Evolutionary conservation across 2,329 filamentous ascomycete species (phyloP), one percentile per base, ranked within the genome.

Genomic region (Lachnellula suecica): DNA sequence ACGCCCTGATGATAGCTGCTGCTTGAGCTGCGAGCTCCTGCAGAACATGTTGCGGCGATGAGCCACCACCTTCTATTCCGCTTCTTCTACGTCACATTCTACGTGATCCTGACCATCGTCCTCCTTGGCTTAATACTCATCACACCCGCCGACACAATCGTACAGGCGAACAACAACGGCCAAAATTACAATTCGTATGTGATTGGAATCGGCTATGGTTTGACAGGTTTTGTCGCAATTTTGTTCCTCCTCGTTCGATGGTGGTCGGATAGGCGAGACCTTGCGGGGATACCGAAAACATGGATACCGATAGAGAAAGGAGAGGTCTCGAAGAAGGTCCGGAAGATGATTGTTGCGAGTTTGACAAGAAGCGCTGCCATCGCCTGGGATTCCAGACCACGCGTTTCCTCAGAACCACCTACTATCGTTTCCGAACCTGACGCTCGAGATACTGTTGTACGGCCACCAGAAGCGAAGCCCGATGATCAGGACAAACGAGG

Each of bases 271-370:
- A 84, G 89, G 57, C 88, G 81, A 42, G 84, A 89, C 8, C 79
- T 97, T 8, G 82, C 85, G 17, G 85, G 83, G 4, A 96, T 99
- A 53, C 94, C 94, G 1, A 94, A 93, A 69, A 76, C 83, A 49
- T 95, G 89, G 81, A 82, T 96, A 15, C 92, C 92, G 0, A 79
- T 96, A 57, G 90, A 94, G 62, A 89, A 90, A 67, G 88, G 87
- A 59, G 91, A 97, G 67, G 82, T 97, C 41, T 82, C 81, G 41
- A 85, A 84, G 59, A 79, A 79, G 50, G 90, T 97, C 35, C 79
- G 89, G 64, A 81, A 83, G 59, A 83, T 96, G 74, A 87, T 99
- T 52, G 79, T 79, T 15, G 82, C 84, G 44, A 82, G 87, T 23
- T 77, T 96, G 49, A 81, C 83, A 55, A 79, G 88, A 61, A 96